Evolutionary conservation across 495 filamentous ascomycete genomes (phyloP).

Genomic region (Cryomyces minteri): DNA sequence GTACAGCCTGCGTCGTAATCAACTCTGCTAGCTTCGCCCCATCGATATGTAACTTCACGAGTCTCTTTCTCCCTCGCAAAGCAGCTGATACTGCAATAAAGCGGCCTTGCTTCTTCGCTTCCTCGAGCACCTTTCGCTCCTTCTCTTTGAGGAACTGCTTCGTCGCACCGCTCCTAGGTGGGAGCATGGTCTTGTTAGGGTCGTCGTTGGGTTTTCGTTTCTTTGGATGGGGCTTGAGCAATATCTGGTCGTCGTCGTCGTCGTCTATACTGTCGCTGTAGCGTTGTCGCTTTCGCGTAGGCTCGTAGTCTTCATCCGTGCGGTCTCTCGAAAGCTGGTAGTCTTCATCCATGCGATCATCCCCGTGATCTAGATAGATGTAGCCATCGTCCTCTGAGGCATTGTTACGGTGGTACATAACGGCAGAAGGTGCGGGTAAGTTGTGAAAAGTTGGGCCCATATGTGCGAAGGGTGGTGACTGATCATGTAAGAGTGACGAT

Average conservation of each 20-base stretch:
- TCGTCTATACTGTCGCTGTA: slow-evolving; percentile 1
- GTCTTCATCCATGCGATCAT: background rate
- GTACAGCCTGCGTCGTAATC: background rate
- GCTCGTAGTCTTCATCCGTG: slow-evolving; percentile 2
- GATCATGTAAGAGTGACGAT: slow-evolving; percentile 1
- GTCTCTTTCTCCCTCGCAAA: slow-evolving; percentile 14
- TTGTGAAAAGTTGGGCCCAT: background rate
- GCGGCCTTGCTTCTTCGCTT: slow-evolving; percentile 18
- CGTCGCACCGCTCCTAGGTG: slow-evolving; percentile 15
- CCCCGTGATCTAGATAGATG: slow-evolving; percentile 1
- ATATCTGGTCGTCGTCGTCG: slow-evolving; percentile 6
- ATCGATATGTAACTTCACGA: slow-evolving; percentile 15
- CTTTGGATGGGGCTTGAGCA: slow-evolving; percentile 2
- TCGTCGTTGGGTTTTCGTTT: slow-evolving; percentile 7
- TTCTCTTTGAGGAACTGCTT: slow-evolving; percentile 20
- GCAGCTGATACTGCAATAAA: slow-evolving; percentile 18
- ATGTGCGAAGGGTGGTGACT: too few relatives aligned
- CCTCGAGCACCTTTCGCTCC: slow-evolving; percentile 17
- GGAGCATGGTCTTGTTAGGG: background rate
- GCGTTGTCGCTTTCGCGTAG: background rate
- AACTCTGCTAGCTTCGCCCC: slow-evolving; percentile 5
- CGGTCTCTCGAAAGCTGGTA: background rate
- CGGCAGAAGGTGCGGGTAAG: slow-evolving; percentile 16
- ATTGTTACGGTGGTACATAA: slow-evolving; percentile 13
- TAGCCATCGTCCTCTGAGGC: slow-evolving; percentile 5